phyloP scores from a whole-genome alignment of 1,284 basidiomycete species.

The Tilletia caries region DNA sequence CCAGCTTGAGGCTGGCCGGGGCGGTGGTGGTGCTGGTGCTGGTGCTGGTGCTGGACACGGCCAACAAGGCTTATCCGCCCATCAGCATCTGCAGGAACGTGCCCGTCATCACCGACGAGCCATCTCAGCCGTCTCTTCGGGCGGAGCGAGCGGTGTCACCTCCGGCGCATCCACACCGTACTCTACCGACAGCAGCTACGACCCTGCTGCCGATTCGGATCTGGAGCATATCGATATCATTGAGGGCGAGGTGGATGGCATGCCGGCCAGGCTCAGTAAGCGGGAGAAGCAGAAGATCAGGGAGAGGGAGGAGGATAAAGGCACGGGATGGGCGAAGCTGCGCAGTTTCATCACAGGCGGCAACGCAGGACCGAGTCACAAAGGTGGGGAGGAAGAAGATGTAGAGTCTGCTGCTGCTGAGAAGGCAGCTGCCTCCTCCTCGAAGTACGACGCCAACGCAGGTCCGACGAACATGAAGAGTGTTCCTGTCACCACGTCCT shows the following conservation, averaged over 20 bases:
- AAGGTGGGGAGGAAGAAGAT: neutral
- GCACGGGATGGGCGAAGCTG: slow-evolving; percentile 45
- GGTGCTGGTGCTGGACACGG: slow-evolving; percentile 19
- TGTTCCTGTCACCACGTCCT: slow-evolving; percentile 49
- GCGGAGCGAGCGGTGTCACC: slow-evolving; percentile 17
- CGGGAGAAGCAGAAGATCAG: slow-evolving; percentile 10
- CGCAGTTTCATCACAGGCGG: slow-evolving; percentile 24
- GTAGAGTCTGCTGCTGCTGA: neutral
- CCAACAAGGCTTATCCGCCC: no score
- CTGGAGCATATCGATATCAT: slow-evolving; percentile 49
- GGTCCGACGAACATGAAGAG: slow-evolving; percentile 51
- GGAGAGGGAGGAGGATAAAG: slow-evolving; percentile 20
- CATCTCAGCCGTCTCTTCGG: slow-evolving; percentile 9
- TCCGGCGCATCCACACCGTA: slow-evolving; percentile 39
- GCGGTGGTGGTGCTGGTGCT: slow-evolving; percentile 13
- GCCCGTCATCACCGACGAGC: slow-evolving; percentile 18
- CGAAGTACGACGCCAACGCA: slow-evolving; percentile 20
- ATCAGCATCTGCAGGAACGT: neutral
- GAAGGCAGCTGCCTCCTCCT: neutral
- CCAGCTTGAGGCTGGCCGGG: slow-evolving; percentile 34
- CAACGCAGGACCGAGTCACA: neutral
- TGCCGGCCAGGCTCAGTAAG: slow-evolving; percentile 29
- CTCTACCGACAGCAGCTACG: slow-evolving; percentile 38
- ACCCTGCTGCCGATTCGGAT: slow-evolving; percentile 45
- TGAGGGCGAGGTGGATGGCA: slow-evolving; percentile 50